Base-by-base conservation (phyloP, 73 alveolate genomes). In the Halteria grandinella region DNA sequence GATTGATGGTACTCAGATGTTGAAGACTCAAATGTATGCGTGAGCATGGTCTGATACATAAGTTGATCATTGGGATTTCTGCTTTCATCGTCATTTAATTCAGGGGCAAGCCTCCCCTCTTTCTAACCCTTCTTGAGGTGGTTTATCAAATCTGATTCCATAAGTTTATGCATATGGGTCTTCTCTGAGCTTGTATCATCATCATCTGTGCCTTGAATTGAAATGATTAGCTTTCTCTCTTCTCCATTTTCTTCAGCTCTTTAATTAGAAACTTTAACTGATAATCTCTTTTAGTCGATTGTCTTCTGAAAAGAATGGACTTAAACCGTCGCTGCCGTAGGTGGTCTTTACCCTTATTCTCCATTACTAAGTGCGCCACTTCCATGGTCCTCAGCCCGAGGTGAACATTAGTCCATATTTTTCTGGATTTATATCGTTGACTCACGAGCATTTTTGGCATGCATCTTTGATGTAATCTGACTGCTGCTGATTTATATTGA, bases 1-100 rank as follows among this genome's bases (percentile, higher is more conserved):
- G 77, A 60, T 39, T 60, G 27, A 39, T 60, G 57, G 43, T 60
- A 60, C 24, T 60, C 77, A 10, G 77, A 60, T 5, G 77, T 60
- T 1, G 77, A 60, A 36, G 77, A 60, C 28, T 60, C 77, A 40
- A 60, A 60, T 8, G 77, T 60, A 8, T 36, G 8, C 10, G 77
- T 60, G 5, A 60, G 41, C 77, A 60, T 60, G 1, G 77, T 60
- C 24, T 60, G 41, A 59, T 60, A 60, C 77, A 60, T 60, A 5
- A 11, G 27, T n/a, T n/a, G n/a, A n/a, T n/a, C n/a, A n/a, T n/a
- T n/a, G n/a, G n/a, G n/a, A n/a, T n/a, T n/a, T n/a, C n/a, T n/a
- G n/a, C n/a, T n/a, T n/a, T n/a, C n/a, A n/a, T n/a, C n/a, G n/a
- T n/a, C n/a, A n/a, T n/a, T n/a, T n/a, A n/a, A n/a, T n/a, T n/a